A percentile compares a stretch with the other conserved stretches of the same genome.
Evolutionary conservation across 768 basidiomycete genomes (phyloP).

Genomic region (Amanita exitialis): DNA sequence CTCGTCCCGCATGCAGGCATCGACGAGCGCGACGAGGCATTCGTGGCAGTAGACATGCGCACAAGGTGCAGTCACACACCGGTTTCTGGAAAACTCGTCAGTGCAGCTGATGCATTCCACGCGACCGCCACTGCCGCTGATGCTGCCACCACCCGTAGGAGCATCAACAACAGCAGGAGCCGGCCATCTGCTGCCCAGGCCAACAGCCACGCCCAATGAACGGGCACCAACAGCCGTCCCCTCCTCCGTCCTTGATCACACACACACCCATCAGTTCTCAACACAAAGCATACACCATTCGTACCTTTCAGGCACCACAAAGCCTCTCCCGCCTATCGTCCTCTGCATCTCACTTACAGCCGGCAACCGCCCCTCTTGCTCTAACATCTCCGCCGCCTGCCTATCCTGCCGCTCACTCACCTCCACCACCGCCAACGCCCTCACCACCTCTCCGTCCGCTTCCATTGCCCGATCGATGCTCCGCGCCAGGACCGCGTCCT

Average conservation of each 20-base stretch:
- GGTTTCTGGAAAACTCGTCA: constrained; percentile 4
- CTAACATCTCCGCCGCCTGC: background rate
- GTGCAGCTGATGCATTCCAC: constrained; percentile 13
- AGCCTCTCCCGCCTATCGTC: background rate
- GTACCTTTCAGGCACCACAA: background rate
- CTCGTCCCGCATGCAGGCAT: constrained; percentile 13
- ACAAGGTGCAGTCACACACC: constrained; percentile 9
- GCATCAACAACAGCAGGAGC: too few species aligned
- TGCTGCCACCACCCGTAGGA: background rate
- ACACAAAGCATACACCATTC: background rate
- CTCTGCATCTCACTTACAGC: background rate
- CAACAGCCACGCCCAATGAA: background rate
- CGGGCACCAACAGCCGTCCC: background rate
- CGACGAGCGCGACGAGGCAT: constrained; percentile 12
- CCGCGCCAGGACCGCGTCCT: background rate
- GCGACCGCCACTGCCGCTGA: background rate
- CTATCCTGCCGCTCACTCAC: background rate
- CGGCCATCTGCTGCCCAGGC: background rate
- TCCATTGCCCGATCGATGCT: constrained; percentile 2
- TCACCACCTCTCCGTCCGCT: background rate
- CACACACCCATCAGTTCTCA: background rate
- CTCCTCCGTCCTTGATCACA: background rate
- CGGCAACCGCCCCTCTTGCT: background rate
- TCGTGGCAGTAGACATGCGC: constrained; percentile 12
- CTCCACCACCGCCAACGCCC: background rate